These are phyloP conservation scores for Eucalyptus curtisii DNA, from an alignment of 345 rosid species.

Conservation along the genomic window DNA sequence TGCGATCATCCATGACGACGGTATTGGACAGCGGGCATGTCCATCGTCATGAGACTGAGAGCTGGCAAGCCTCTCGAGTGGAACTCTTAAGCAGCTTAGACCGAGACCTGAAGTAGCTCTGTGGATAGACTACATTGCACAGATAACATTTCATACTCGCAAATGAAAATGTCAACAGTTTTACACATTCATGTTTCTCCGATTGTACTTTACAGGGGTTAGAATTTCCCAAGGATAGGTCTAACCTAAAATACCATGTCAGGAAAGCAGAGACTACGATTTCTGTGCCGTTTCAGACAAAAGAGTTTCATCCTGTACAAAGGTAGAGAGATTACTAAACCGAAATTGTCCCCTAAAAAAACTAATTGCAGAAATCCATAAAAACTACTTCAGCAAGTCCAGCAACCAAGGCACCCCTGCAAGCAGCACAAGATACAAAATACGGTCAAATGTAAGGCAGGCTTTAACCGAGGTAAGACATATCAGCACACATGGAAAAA, in stretches of 20 bases:
- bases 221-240: conserved; percentile 2
- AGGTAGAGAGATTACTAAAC: not conserved
- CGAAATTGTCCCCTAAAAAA: not conserved
- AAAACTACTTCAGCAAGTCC: not conserved
- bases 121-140: not conserved
- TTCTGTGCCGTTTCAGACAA: not conserved
- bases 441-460: not conserved
- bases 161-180: not conserved
- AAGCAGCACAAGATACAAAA: not conserved
- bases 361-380: not conserved
- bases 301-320: not conserved
- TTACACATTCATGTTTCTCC: not conserved
- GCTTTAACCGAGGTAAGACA: not conserved
- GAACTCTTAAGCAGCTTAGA: not conserved
- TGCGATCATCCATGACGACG: not conserved
- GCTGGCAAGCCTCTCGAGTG: not conserved
- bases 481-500: not conserved
- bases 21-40: not conserved
- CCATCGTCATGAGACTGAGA: not conserved
- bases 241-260: not conserved
- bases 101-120: not conserved
- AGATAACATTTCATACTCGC: not conserved
- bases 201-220: not conserved
- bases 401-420: not conserved
- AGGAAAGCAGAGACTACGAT: not conserved